Conservation (phyloP, 306 rosid species). For the Quercus ilex region DNA sequence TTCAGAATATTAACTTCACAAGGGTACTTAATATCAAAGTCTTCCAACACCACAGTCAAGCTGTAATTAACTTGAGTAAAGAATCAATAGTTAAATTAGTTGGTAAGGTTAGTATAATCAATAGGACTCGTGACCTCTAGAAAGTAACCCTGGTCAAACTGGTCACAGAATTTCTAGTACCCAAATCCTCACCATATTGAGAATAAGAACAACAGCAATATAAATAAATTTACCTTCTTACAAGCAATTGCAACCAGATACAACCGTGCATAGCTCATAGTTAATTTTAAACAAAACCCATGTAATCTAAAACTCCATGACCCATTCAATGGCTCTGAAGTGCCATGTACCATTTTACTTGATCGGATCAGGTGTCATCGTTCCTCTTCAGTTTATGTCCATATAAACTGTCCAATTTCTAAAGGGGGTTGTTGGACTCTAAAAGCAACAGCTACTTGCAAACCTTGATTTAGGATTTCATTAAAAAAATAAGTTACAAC, state of each 20-base stretch:
- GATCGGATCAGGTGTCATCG: not conserved
- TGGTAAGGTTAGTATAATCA: not conserved
- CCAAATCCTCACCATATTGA: not conserved
- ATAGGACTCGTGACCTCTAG: not conserved
- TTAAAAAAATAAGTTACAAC: not conserved
- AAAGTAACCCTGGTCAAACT: not conserved
- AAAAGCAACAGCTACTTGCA: not conserved
- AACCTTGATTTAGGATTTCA: not conserved
- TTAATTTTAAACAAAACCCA: no score
- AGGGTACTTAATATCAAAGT: not conserved
- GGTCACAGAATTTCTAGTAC: not conserved
- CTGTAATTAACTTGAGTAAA: not conserved
- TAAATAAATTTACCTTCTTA: not conserved
- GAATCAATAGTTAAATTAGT: not conserved
- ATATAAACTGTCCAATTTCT: not conserved
- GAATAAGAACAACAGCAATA: not conserved
- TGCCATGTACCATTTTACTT: no score
- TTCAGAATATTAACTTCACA: not conserved
- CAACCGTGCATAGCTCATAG: not conserved
- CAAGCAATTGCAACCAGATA: not conserved
- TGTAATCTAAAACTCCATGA: no score
- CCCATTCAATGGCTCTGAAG: not conserved
- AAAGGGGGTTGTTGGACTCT: not conserved
- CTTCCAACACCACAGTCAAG: not conserved
- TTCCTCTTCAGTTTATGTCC: not conserved